Base-by-base conservation (phyloP, 2,329 filamentous ascomycete genomes). In the Cadophora gregata region DNA sequence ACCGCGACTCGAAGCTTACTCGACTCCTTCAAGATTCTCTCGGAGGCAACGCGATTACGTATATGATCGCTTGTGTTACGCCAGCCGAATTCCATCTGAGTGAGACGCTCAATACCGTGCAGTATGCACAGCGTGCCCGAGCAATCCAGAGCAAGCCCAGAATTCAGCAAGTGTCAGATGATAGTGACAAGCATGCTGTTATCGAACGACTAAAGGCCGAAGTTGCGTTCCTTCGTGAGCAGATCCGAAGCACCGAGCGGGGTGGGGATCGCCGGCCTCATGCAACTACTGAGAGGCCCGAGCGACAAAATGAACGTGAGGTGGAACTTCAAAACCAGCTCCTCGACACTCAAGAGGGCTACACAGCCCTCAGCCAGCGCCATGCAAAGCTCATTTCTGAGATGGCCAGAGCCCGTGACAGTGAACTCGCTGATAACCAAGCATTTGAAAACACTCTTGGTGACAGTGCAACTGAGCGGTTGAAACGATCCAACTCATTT, bases 1-100 rank as follows among this genome's bases (percentile, higher is more conserved):
- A 99, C 78, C 93, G 96, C 70, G 96, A 99, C 80, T 98, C 96
- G n/a, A 94, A 93, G 78, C 88, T 99, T 73, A 99, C 96, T 12
- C 90, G 96, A 67, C 84, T 99, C 27, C 86, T 99, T 21, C 96
- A 99, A 82, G 96, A 99, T 79, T 99, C 96, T 0, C 85, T 99
- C 5, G 96, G 96, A 65, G 96, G 96, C 4, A 98, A 97, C 77
- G 96, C 96, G 42, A 97, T 97, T 77, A 99, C 96, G 0, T 99
- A 98, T 81, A 98, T 99, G 96, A 96, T 99, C 80, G 96, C 96
- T 9, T 99, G 96, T 80, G 94, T 99, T 33, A 99, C 95, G 0
- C 95, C 94, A 0, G 93, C 95, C 16, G 94, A 97, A 77, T 99
- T 99, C 77, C 96, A 99, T 78, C 83, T 99, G 53, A 98, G 94